Evolutionary conservation across 2,329 filamentous ascomycete species (phyloP).

Genomic region (Microdochium paspali): DNA sequence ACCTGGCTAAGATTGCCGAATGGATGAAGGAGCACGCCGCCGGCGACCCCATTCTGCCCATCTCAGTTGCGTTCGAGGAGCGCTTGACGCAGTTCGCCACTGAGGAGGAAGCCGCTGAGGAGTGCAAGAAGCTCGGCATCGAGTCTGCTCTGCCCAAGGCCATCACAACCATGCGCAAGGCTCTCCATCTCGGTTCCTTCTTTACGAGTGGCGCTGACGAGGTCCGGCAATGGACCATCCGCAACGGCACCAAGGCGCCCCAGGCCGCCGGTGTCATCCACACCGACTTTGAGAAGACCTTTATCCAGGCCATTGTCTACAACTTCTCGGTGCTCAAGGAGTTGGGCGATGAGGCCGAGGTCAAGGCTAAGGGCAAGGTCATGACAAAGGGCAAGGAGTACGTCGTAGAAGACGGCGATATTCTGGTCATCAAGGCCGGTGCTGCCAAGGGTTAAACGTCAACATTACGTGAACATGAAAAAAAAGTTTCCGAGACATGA

Average conservation of each 20-base stretch:
- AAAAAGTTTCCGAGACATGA: not conserved
- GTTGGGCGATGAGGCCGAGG: slow-evolving; percentile 75
- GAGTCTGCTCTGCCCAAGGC: slow-evolving; percentile 90
- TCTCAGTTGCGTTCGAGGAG: slow-evolving; percentile 90
- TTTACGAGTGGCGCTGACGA: slow-evolving; percentile 96
- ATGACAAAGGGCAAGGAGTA: slow-evolving; percentile 99
- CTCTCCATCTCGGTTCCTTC: slow-evolving; percentile 83
- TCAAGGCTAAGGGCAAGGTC: slow-evolving; percentile 91
- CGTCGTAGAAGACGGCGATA: slow-evolving; percentile 73
- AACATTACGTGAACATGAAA: not conserved
- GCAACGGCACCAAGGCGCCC: slow-evolving; percentile 93
- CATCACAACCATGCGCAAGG: slow-evolving; percentile 86
- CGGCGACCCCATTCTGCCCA: slow-evolving; percentile 84
- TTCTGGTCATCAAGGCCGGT: slow-evolving; percentile 82
- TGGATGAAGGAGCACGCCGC: slow-evolving; percentile 90
- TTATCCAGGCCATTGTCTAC: slow-evolving; percentile 93
- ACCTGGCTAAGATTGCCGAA: slow-evolving; percentile 83
- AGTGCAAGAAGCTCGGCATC: slow-evolving; percentile 80
- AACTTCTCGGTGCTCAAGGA: slow-evolving; percentile 79
- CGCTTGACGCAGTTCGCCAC: slow-evolving; percentile 73
- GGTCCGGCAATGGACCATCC: slow-evolving; percentile 96
- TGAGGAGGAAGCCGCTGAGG: slow-evolving; percentile 68
- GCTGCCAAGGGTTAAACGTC: slow-evolving; percentile 58
- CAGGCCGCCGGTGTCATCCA: slow-evolving; percentile 97
- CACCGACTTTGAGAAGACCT: slow-evolving; percentile 98